Percentiles rank a stretch among this genome's conserved stretches.
phyloP scores from a whole-genome alignment of 306 rosid genomes.

The Castanea mollissima region DNA sequence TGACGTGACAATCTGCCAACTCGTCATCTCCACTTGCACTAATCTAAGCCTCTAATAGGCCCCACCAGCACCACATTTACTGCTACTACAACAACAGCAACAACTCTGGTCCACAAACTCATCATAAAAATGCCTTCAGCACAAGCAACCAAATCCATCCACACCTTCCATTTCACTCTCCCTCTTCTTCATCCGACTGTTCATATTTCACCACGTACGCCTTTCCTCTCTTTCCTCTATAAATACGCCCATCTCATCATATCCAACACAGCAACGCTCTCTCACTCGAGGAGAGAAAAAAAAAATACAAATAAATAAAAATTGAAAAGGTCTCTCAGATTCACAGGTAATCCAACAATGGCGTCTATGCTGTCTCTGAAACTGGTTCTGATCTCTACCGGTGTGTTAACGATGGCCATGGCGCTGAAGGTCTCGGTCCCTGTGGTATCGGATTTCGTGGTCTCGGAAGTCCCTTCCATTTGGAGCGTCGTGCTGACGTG shows the following conservation, averaged over 20 bases:
- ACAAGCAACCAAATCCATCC: background rate
- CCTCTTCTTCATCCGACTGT: slow-evolving; percentile 28
- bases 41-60: background rate
- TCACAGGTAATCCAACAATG: background rate
- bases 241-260: slow-evolving; percentile 13
- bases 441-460: slow-evolving; percentile 40
- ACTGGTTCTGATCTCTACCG: slow-evolving; percentile 51
- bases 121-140: background rate
- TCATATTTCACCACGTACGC: slow-evolving; percentile 16
- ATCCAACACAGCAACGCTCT: background rate
- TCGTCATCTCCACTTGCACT: background rate
- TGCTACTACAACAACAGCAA: too few species aligned
- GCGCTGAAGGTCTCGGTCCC: slow-evolving; percentile 66
- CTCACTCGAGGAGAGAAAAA: background rate
- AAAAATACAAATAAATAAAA: background rate
- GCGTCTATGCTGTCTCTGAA: slow-evolving; percentile 45
- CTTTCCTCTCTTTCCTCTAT: background rate
- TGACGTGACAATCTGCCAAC: slow-evolving; percentile 1
- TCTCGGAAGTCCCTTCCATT: slow-evolving; percentile 57
- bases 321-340: background rate
- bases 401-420: slow-evolving; percentile 57
- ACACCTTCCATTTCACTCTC: background rate
- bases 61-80: background rate
- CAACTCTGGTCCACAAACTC: background rate
- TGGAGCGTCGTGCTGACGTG: slow-evolving; percentile 53